Conservation (phyloP, 2,329 filamentous ascomycete species). For the Monosporascus sp. region DNA sequence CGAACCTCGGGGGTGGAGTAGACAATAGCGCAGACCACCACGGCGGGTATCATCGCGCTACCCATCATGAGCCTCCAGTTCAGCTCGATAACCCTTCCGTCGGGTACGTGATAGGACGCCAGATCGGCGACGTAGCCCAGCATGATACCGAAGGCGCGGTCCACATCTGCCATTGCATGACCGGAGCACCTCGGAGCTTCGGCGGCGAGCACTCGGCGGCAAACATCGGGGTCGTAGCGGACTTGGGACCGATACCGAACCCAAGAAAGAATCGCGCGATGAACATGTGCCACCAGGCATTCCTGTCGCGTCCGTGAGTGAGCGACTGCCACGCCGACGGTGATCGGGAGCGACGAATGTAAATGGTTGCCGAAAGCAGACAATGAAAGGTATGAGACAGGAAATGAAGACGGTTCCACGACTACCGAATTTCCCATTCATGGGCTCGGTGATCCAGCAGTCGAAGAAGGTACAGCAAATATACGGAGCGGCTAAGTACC, state of each 20-base stretch:
- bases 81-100: constrained; percentile 48
- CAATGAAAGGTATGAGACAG: constrained; percentile 54
- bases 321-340: too few species aligned
- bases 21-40: constrained; percentile 51
- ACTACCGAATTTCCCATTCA: constrained; percentile 66
- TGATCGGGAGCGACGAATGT: too few species aligned
- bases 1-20: constrained; percentile 36
- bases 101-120: constrained; percentile 53
- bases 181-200: constrained; percentile 59
- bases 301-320: constrained; percentile 5
- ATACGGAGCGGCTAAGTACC: constrained; percentile 43
- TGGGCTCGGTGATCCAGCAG: constrained; percentile 69
- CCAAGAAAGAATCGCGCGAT: constrained; percentile 65
- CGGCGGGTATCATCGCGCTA: constrained; percentile 58
- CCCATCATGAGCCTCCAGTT: constrained; percentile 68
- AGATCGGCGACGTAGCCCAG: constrained; percentile 56
- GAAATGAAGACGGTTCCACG: constrained; percentile 67
- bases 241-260: constrained; percentile 66
- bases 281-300: constrained; percentile 61
- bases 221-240: constrained; percentile 64
- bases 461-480: constrained; percentile 64
- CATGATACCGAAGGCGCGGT: constrained; percentile 50
- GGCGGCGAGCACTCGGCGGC: constrained; percentile 64
- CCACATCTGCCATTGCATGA: constrained; percentile 67
- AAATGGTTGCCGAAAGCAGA: constrained; percentile 44